Evolutionary conservation across 805 yeast genomes (phyloP).

Genomic region (Saccharomyces eubayanus): DNA sequence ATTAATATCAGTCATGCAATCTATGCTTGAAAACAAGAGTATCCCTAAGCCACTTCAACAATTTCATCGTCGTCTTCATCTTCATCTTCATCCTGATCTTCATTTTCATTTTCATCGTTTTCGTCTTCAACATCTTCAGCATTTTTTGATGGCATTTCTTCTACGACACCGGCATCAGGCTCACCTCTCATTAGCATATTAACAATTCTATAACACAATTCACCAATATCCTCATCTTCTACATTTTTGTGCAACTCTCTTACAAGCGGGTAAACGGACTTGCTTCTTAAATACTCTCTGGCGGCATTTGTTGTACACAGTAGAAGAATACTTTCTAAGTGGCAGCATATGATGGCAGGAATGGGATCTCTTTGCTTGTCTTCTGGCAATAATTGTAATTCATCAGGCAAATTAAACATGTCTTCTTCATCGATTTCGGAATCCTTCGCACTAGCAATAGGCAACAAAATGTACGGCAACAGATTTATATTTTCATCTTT

Average conservation of each 20-base stretch:
- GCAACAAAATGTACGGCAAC: slow-evolving; percentile 73
- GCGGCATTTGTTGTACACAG: slow-evolving; percentile 67
- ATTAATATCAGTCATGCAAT: background rate
- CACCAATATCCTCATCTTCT: slow-evolving; percentile 44
- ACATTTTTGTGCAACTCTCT: slow-evolving; percentile 72
- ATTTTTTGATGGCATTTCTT: slow-evolving; percentile 39
- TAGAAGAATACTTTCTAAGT: slow-evolving; percentile 70
- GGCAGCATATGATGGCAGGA: slow-evolving; percentile 53
- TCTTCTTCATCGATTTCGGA: slow-evolving; percentile 73
- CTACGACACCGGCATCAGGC: slow-evolving; percentile 37
- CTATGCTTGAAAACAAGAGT: background rate
- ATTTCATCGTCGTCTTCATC: slow-evolving; percentile 29
- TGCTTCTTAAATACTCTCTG: slow-evolving; percentile 71
- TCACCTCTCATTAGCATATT: slow-evolving; percentile 93
- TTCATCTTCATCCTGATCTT: slow-evolving; percentile 14
- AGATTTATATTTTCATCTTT: slow-evolving; percentile 58
- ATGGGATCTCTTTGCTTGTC: slow-evolving; percentile 74
- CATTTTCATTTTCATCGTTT: slow-evolving; percentile 19
- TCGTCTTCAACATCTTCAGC: slow-evolving; percentile 41
- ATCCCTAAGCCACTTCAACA: slow-evolving; percentile 29
- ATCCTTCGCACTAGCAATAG: slow-evolving; percentile 69
- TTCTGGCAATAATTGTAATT: slow-evolving; percentile 66
- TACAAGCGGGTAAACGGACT: slow-evolving; percentile 75
- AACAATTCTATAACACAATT: slow-evolving; percentile 74
- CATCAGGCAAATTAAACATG: slow-evolving; percentile 79